phyloP scores from a whole-genome alignment of 345 rosid genomes.

The Rhodomyrtus tomentosa region DNA sequence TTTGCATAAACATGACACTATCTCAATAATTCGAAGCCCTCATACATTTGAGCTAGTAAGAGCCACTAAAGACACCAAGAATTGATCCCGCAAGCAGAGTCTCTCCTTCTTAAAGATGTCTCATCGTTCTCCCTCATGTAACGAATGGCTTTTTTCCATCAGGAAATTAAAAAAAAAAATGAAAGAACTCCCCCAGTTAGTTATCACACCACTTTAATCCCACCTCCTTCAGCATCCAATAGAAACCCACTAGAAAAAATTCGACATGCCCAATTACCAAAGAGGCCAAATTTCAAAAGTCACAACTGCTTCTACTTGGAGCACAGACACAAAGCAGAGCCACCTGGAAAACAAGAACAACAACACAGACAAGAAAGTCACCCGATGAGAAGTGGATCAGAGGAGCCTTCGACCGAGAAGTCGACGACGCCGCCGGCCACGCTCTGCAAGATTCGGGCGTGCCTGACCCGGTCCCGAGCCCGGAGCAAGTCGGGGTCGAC shows the following conservation, averaged over 20 bases:
- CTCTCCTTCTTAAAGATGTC: background rate
- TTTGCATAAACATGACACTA: background rate
- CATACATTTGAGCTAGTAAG: background rate
- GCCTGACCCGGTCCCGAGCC: conserved; percentile 65
- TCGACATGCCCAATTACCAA: background rate
- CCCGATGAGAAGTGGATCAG: conserved; percentile 88
- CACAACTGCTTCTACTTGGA: background rate
- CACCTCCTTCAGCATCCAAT: background rate
- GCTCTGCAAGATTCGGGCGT: conserved; percentile 57
- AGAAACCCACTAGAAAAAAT: background rate
- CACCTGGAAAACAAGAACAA: background rate
- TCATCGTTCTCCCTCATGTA: background rate
- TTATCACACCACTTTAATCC: background rate
- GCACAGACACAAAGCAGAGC: background rate
- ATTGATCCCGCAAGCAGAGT: background rate
- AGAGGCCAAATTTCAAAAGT: background rate
- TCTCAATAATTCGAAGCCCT: background rate
- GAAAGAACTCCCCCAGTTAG: background rate
- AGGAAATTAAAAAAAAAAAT: background rate
- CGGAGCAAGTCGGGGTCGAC: conserved; percentile 37
- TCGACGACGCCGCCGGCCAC: conserved; percentile 46
- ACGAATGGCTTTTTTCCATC: background rate
- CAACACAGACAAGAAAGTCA: conserved; percentile 10
- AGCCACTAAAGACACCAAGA: background rate
- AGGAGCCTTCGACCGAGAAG: conserved; percentile 64